Conservation (phyloP, 352 stramenopile species). For the Globisporangium cystogenes region DNA sequence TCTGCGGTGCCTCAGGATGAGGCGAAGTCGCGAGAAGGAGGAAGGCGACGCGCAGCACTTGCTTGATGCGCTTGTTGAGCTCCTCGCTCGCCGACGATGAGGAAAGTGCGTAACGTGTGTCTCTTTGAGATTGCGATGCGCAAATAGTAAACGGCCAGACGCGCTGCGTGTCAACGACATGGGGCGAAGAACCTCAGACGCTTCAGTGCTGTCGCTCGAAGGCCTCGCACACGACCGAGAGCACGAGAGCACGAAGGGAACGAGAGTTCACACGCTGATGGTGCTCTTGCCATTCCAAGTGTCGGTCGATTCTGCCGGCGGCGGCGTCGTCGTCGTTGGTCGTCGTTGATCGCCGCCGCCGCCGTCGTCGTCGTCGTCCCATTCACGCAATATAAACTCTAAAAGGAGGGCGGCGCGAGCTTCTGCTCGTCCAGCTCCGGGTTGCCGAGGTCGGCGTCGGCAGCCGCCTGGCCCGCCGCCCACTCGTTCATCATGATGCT, state of each 20-base stretch:
- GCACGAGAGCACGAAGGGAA: background rate
- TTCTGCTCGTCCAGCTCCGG: conserved; percentile 76
- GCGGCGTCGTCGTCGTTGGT: background rate
- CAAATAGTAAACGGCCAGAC: background rate
- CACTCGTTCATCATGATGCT: conserved; percentile 94
- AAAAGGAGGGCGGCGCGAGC: conserved; percentile 82
- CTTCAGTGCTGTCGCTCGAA: too few species aligned
- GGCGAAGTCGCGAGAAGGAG: too few species aligned
- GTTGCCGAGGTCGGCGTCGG: conserved; percentile 45
- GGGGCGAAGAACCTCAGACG: too few species aligned
- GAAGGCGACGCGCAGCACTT: too few species aligned
- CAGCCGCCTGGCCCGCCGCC: conserved; percentile 57
- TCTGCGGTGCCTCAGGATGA: too few species aligned
- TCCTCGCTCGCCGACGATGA: too few species aligned
- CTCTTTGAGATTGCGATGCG: background rate
- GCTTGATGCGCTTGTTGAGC: too few species aligned
- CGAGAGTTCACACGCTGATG: background rate
- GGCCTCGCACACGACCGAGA: background rate
- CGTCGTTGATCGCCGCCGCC: too few species aligned
- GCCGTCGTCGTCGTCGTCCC: conserved; percentile 1
- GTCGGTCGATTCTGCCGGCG: background rate
- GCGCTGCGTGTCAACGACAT: conserved; percentile 2
- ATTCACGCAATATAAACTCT: conserved; percentile 23
- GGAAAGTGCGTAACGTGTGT: background rate
- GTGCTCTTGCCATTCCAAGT: conserved; percentile 10